Base-by-base conservation (phyloP, 495 filamentous ascomycete species). In the Glonium stellatum region DNA sequence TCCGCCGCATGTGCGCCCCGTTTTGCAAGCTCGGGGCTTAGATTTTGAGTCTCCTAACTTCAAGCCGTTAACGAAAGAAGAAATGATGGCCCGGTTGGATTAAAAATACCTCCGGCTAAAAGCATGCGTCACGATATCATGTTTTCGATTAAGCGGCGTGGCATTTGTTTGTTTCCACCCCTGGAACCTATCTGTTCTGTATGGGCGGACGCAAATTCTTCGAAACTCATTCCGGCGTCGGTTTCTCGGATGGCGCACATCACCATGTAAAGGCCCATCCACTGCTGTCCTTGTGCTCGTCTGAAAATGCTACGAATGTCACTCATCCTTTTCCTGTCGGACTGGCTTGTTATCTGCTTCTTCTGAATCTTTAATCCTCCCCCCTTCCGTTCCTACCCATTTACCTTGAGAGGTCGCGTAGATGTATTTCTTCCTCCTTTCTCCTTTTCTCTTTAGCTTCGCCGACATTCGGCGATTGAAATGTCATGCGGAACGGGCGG, bases 61-160 rank as follows among this genome's bases (percentile, higher is more conserved):
- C 71, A 87, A 82, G 63, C 93, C 93, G 13, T 81, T 97, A 76
- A 73, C 86, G 53, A 93, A 90, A 77, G 85, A 91, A 60, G 90
- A 97, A 69, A 98, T 98, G 93, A 87, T 95, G 82, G 93, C 93
- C 46, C 90, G 90, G 72, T 80, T 98, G 75, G 93, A 98, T 76
- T 98, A 90, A 95, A 69, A 62, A 31, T 6, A 31, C 27, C 61
- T 61, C 64, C 68, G 57, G 60, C 49, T 41, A 36, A 21, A 54
- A 57, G 47, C 54, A 57, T 58, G 51, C 58, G 64, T 56, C 57
- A 62, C 54, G 64, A 67, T 22, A 41, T 59, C 46, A 50, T 56
- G 61, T 61, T 62, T 47, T 61, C 21, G 58, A 55, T 59, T 63
- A 57, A 54, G 57, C 61, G 54, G 61, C 42, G 53, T 60, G 60